Percentiles rank a stretch among this genome's conserved stretches.
These are phyloP conservation scores for Sporisorium iseilematis-ciliati DNA, from an alignment of 1,284 basidiomycete species.

Conservation along the genomic window DNA sequence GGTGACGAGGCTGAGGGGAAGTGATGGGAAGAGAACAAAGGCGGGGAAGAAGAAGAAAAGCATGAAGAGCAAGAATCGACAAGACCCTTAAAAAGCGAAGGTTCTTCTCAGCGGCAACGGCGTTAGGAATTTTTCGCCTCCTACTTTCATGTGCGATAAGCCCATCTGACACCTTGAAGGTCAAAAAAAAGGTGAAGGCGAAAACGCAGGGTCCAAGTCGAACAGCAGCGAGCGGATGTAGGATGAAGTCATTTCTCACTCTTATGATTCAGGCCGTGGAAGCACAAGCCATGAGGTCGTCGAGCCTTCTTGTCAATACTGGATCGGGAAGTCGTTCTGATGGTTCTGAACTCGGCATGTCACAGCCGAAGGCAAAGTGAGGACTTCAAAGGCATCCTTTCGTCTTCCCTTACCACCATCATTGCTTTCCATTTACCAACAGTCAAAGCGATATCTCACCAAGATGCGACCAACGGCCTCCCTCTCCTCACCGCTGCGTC, in stretches of 20 bases:
- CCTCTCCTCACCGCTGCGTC: background rate
- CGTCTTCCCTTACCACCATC: background rate
- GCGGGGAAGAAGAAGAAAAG: background rate
- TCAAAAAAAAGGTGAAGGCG: background rate
- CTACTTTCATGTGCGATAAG: no score
- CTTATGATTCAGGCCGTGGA: no score
- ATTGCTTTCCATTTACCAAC: background rate
- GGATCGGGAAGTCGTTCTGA: no score
- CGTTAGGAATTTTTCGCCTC: background rate
- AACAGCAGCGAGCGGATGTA: background rate
- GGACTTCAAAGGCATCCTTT: background rate
- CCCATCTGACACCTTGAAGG: background rate
- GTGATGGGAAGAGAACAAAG: background rate
- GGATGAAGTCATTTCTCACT: conserved; percentile 7
- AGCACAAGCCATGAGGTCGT: no score
- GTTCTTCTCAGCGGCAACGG: background rate
- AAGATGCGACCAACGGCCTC: conserved; percentile 2
- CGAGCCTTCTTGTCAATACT: no score
- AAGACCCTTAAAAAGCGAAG: conserved; percentile 4
- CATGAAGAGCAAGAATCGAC: background rate
- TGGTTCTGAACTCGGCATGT: no score
- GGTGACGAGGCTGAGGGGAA: background rate
- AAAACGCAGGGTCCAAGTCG: background rate
- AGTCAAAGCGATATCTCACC: background rate
- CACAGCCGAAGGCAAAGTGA: no score